Evolutionary conservation across 2,329 filamentous ascomycete species (phyloP), one percentile per base, ranked within the genome.

Genomic region (Apiospora koreana): DNA sequence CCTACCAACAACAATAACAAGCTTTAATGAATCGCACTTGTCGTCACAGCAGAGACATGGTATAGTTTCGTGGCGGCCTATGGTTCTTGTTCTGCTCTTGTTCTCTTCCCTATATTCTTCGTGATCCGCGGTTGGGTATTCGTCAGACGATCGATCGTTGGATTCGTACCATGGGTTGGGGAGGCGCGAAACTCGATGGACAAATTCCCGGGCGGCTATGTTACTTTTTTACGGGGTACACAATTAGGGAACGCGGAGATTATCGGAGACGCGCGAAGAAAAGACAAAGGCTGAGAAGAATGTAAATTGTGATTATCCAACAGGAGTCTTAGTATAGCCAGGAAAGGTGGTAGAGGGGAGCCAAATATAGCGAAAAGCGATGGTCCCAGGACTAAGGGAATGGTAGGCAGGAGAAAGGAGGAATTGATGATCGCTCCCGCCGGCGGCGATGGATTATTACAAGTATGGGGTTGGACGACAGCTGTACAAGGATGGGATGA

Each of bases 161-260:
- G 54, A 38, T 62, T 31, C 54, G 54, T 62, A n/a, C 54, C 54
- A 62, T 16, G 31, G 54, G 38, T 38, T 35, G 31, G 54, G 21
- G 31, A 38, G 31, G 54, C 54, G 54, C 54, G 54, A 62, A 62
- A 62, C 54, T 62, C 54, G 54, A 62, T 31, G 28, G 54, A 18
- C 31, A 38, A 62, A 62, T 62, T 38, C 35, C 31, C 54, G 54
- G 54, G 54, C 54, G 54, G 54, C 54, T 62, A 62, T 62, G 54
- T 62, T 62, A 16, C 12, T 58, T 28, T 62, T 62, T 62, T 62
- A 62, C 54, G 54, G 54, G 54, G 54, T 62, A 62, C 31, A 38
- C 31, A 12, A 38, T 38, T 35, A 62, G 54, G 54, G 54, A 62
- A 23, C 54, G 54, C 64, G 69, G 54, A 71, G 68, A 71, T 69